Evolutionary conservation across 768 basidiomycete genomes (phyloP), one percentile per base, ranked within the genome.

Genomic region (Mycena crocata): DNA sequence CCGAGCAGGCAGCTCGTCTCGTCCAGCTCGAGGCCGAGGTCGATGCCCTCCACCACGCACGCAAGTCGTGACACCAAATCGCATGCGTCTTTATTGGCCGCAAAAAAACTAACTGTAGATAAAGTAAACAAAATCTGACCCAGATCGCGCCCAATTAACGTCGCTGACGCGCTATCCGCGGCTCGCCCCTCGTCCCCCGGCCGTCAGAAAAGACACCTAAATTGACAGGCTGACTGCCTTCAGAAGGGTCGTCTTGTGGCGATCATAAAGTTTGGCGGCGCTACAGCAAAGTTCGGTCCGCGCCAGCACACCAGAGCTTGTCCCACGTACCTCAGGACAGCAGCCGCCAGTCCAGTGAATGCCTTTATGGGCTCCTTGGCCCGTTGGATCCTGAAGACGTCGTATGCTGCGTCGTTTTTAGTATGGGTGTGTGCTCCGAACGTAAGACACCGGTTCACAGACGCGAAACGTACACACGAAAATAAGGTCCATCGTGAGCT

Each of bases 401-500:
- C 90, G 74, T 92, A 95, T 8, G 92, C 93, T 95, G 72, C 56
- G 57, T 32, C 50, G 50, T 49, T 50, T 56, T 63, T 44, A 71
- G 67, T 37, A 32, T 23, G n/a, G 31, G n/a, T n/a, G n/a, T n/a
- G n/a, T n/a, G n/a, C n/a, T 44, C 49, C 45, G 30, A 28, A 60
- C 54, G 62, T 63, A 69, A 58, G 37, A 24, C 37, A 46, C 63
- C 56, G 40, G 46, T 45, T 40, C 65, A 58, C 35, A 28, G 49
- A 66, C n/a, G 21, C 32, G 69, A 62, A 32, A 81, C 82, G 71
- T 75, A 95, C 93, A 94, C 74, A 94, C 94, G 79, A 95, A 95
- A 72, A 94, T 87, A 66, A 95, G 80, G 76, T 95, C 94, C 93
- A 94, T 93, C 45, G 86, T 72, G 64, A 95, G 80, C 81, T 95